Percentiles rank a stretch among this genome's conserved stretches.
Conservation (phyloP, 257 asterid genomes). For the Rauvolfia tetraphylla region DNA sequence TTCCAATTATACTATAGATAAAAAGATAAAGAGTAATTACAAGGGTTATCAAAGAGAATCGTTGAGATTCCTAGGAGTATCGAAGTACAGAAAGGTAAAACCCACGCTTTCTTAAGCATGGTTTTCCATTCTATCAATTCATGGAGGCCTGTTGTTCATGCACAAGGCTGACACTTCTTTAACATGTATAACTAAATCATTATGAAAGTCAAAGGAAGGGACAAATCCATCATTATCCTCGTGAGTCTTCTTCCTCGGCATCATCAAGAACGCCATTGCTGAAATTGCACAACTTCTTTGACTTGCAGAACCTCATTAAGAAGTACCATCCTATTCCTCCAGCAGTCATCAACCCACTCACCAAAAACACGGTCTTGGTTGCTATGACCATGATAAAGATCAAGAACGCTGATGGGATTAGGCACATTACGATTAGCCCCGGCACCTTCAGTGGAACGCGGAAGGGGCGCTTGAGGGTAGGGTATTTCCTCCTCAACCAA, state of each 20-base stretch:
- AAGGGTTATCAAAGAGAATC: too few species aligned
- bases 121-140: not conserved
- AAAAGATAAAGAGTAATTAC: too few species aligned
- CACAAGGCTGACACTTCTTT: not conserved
- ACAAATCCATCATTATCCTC: not conserved
- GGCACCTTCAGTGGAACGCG: constrained; percentile 43
- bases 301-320: constrained; percentile 45
- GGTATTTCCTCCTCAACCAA: constrained; percentile 42
- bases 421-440: constrained; percentile 47
- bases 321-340: constrained; percentile 50
- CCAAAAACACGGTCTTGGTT: constrained; percentile 44
- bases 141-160: not conserved
- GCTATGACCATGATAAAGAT: constrained; percentile 54
- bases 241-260: constrained; percentile 5
- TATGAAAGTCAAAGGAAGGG: not conserved
- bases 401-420: constrained; percentile 55
- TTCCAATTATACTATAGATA: too few species aligned
- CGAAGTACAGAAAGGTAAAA: too few species aligned
- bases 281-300: constrained; percentile 42
- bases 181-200: too few species aligned
- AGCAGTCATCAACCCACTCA: constrained; percentile 44
- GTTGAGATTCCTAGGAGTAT: too few species aligned
- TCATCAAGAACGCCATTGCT: constrained; percentile 2
- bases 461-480: constrained; percentile 42
- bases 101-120: not conserved